Conservation (phyloP, 768 basidiomycete species). For the Leccinum boreale region DNA sequence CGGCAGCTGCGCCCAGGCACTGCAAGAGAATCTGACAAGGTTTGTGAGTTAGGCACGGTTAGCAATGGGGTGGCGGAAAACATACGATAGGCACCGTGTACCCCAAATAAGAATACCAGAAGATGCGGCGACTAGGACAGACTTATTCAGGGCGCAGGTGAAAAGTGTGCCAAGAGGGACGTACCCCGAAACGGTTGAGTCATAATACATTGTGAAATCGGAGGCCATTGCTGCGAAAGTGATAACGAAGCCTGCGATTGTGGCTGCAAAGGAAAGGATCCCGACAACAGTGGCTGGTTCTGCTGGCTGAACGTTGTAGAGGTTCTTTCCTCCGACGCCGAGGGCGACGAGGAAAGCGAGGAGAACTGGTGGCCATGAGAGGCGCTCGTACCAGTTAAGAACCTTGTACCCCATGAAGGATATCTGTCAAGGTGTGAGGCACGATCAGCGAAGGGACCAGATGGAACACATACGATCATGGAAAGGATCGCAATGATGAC, state of each 20-base stretch:
- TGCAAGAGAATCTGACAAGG: constrained; percentile 35
- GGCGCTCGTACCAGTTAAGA: constrained; percentile 67
- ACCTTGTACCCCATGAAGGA: constrained; percentile 67
- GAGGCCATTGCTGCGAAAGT: constrained; percentile 59
- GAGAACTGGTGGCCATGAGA: constrained; percentile 78
- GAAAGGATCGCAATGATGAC: constrained; percentile 71
- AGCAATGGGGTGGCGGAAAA: constrained; percentile 16
- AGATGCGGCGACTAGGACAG: constrained; percentile 50
- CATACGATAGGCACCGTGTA: constrained; percentile 60
- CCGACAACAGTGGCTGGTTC: constrained; percentile 51
- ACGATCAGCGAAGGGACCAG: not conserved
- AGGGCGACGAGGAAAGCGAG: constrained; percentile 68
- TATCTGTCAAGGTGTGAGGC: constrained; percentile 33
- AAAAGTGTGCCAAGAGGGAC: constrained; percentile 3
- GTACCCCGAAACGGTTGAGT: constrained; percentile 55
- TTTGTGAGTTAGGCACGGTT: not conserved
- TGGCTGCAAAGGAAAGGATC: constrained; percentile 65
- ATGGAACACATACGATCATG: constrained; percentile 45
- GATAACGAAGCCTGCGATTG: constrained; percentile 70
- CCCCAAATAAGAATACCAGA: constrained; percentile 62
- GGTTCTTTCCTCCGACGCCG: constrained; percentile 71
- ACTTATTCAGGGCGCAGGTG: constrained; percentile 7
- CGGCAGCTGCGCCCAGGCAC: constrained; percentile 69
- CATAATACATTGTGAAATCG: constrained; percentile 75
- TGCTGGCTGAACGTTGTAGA: constrained; percentile 44